Evolutionary conservation across 805 yeast species (phyloP).

Genomic region (Candida tibetensis): DNA sequence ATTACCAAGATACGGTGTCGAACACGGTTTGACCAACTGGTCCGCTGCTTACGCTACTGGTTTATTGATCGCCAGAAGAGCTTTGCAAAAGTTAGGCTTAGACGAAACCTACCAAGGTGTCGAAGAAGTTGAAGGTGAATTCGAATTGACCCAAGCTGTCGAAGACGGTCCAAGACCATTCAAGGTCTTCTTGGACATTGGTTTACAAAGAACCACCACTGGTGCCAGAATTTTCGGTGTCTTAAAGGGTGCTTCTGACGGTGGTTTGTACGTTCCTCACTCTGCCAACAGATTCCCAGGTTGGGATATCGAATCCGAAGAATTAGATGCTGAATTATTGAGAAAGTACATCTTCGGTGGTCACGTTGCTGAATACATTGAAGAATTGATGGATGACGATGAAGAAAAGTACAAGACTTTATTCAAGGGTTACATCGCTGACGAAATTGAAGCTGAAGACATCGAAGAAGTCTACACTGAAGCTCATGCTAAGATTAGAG

Average conservation of each 20-base stretch:
- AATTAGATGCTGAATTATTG: slow-evolving; percentile 93
- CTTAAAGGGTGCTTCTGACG: slow-evolving; percentile 99
- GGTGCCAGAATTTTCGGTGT: slow-evolving; percentile 99
- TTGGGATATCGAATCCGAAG: slow-evolving; percentile 98
- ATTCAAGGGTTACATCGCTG: slow-evolving; percentile 95
- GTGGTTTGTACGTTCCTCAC: slow-evolving; percentile 99
- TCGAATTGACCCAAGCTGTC: slow-evolving; percentile 96
- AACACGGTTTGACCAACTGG: slow-evolving; percentile 99
- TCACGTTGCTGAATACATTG: slow-evolving; percentile 99
- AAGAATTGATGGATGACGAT: slow-evolving; percentile 99
- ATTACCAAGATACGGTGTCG: slow-evolving; percentile 96
- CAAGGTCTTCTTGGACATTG: slow-evolving; percentile 98
- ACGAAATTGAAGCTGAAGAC: slow-evolving; percentile 95
- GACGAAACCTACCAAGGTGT: slow-evolving; percentile 98
- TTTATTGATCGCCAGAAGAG: slow-evolving; percentile 98
- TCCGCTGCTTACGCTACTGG: slow-evolving; percentile 99
- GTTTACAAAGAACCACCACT: slow-evolving; percentile 99
- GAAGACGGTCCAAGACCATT: slow-evolving; percentile 99
- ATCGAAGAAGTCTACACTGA: slow-evolving; percentile 91
- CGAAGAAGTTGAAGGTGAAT: slow-evolving; percentile 99
- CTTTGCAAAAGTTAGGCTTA: slow-evolving; percentile 93
- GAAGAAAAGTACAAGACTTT: slow-evolving; percentile 97
- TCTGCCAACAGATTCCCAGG: slow-evolving; percentile 99
- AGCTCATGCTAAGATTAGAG: slow-evolving; percentile 97
- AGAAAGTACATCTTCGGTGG: slow-evolving; percentile 99